Conservation (phyloP, 2,329 filamentous ascomycete species). For the Cytospora mali region DNA sequence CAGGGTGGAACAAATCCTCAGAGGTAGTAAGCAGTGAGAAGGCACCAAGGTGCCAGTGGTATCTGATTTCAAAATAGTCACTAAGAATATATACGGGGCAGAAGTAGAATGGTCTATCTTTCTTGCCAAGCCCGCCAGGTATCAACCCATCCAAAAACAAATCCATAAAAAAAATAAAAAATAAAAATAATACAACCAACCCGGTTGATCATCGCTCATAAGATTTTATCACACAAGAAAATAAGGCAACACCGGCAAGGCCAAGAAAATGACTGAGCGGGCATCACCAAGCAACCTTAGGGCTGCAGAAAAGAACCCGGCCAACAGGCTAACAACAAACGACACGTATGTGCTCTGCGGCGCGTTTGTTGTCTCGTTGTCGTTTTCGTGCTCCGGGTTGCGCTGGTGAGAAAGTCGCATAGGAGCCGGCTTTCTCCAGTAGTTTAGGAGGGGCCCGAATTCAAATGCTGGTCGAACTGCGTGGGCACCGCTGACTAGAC, state of each 20-base stretch:
- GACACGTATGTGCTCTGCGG: not conserved
- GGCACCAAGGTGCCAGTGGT: slow-evolving; percentile 7
- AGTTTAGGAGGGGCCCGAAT: slow-evolving; percentile 12
- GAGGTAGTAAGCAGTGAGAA: not conserved
- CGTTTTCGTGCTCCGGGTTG: not conserved
- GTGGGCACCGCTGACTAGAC: slow-evolving; percentile 15
- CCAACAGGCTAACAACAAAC: slow-evolving; percentile 1
- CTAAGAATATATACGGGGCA: slow-evolving; percentile 11
- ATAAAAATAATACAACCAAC: too few relatives aligned
- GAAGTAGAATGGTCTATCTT: slow-evolving; percentile 14
- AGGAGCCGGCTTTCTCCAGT: not conserved
- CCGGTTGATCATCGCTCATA: slow-evolving; percentile 22
- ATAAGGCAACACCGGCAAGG: slow-evolving; percentile 17
- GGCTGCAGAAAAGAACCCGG: slow-evolving; percentile 1
- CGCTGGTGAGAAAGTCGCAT: not conserved
- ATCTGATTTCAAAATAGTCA: slow-evolving; percentile 14
- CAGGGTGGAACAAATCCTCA: not conserved
- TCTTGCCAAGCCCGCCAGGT: slow-evolving; percentile 4
- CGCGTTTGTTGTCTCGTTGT: slow-evolving; percentile 15
- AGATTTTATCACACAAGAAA: slow-evolving; percentile 19
- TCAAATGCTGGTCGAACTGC: slow-evolving; percentile 3
- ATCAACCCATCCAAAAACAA: slow-evolving; percentile 6
- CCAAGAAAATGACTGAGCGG: not conserved
- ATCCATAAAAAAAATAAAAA: too few relatives aligned
- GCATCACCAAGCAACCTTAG: not conserved